Base-by-base conservation (phyloP, 2,329 filamentous ascomycete species). In the Paecilomyces sp. region DNA sequence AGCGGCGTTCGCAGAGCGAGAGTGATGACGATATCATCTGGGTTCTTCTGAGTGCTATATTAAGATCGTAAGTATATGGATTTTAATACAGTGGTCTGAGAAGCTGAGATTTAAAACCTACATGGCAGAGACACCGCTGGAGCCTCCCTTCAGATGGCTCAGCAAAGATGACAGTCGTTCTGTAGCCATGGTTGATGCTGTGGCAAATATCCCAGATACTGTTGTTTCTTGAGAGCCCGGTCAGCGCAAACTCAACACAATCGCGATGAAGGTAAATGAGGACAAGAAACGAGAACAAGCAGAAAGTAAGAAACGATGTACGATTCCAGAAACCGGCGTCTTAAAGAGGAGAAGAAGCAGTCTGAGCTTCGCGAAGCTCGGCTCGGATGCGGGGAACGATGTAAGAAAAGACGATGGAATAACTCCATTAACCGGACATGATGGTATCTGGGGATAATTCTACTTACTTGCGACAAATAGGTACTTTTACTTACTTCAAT, bases 11-110 rank as follows among this genome's bases (percentile, higher is more conserved):
- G 90, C 69, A 92, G 82, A 30, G 93, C 93, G 60, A 95, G 85
- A 7, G 94, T 99, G 72, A 97, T 96, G 74, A 99, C 94, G 58
- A 99, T 84, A 80, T 99, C 94, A 74, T 97, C 93, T 67, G 92
- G 86, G 76, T 96, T 95, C 82, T 97, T 92, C 68, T 90, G 87
- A 60, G 90, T 92, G 72, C 92, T 96, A 60, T 51, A 61, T 59
- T 41, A 62, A 61, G 7, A 59, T 58, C n/a, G 56, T 70, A 57
- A 68, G 63, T 56, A 47, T 58, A 13, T 15, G 36, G n/a, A 7
- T 47, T 47, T 18, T 4, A 47, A 47, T 41, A 18, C n/a, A 6
- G 36, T 3, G 36, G 54, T 28, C 36, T 51, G 60, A 9, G 60
- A 54, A 25, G n/a, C n/a, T 47, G 55, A 55, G 53, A 18, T 9